These are phyloP conservation scores for Glycine soja DNA, from an alignment of 306 rosid genomes.

Conservation along the genomic window DNA sequence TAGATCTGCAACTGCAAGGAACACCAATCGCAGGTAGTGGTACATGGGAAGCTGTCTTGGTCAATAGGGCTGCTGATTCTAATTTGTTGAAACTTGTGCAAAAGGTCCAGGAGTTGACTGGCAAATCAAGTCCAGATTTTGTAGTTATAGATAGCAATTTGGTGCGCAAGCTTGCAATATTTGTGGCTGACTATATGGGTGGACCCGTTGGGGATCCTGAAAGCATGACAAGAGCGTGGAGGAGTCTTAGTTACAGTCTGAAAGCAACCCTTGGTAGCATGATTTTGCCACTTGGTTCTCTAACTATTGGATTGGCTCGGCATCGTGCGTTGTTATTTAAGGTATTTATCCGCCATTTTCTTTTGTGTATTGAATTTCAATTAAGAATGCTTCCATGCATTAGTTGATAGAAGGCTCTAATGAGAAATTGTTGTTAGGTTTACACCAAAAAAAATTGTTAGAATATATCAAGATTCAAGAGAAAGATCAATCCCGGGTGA, in stretches of 20 bases:
- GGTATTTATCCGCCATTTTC: conserved; percentile 56
- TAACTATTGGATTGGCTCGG: conserved; percentile 91
- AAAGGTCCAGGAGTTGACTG: conserved; percentile 71
- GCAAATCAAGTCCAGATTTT: conserved; percentile 61
- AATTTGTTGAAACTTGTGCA: conserved; percentile 86
- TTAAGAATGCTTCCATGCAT: conserved; percentile 9
- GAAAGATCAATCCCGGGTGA: conserved; percentile 12
- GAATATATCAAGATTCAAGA: conserved; percentile 36
- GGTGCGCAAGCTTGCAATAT: conserved; percentile 78
- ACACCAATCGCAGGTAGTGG: conserved; percentile 72
- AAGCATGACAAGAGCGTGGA: conserved; percentile 80
- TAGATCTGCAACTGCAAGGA: conserved; percentile 96
- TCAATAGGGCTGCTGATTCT: conserved; percentile 85
- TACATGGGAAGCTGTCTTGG: conserved; percentile 93
- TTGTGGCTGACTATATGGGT: conserved; percentile 94
- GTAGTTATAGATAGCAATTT: conserved; percentile 61
- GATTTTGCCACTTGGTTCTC: conserved; percentile 95
- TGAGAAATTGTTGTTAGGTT: conserved; percentile 17
- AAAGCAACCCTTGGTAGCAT: conserved; percentile 90
- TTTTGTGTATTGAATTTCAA: conserved; percentile 31
- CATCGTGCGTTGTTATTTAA: conserved; percentile 98
- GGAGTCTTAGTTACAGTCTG: conserved; percentile 74
- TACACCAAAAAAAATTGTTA: neutral
- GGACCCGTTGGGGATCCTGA: conserved; percentile 88
- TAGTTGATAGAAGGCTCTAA: conserved; percentile 36